A percentile compares a stretch with the other conserved stretches of the same genome.
phyloP scores from a whole-genome alignment of 345 rosid genomes.

The Brassica carinata region DNA sequence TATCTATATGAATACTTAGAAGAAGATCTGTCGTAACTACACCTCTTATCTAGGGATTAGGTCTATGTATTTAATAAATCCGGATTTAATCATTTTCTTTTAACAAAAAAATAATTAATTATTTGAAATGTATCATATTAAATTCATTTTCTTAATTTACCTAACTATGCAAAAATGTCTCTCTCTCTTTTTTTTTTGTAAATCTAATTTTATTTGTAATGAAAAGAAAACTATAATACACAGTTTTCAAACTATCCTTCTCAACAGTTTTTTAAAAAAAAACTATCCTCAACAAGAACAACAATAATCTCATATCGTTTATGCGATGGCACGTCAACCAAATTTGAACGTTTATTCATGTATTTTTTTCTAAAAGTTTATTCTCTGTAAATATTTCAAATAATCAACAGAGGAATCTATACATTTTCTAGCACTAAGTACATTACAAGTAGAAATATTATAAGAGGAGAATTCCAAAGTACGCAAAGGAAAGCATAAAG shows the following conservation, averaged over 20 bases:
- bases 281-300: background rate
- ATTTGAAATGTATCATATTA: no score
- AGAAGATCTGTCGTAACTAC: no score
- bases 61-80: no score
- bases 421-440: background rate
- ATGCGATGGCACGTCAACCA: background rate
- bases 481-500: conserved; percentile 41
- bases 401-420: background rate
- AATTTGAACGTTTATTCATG: background rate
- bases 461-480: conserved; percentile 37
- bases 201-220: background rate
- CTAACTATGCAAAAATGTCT: background rate
- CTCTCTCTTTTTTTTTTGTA: no score
- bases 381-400: background rate
- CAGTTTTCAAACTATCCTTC: background rate
- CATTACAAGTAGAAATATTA: conserved; percentile 2
- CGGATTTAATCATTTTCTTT: no score
- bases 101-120: no score
- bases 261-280: background rate
- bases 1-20: no score
- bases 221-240: background rate
- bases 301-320: background rate
- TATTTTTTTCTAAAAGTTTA: background rate
- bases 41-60: no score
- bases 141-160: background rate